These are phyloP conservation scores for Beverwykella pulmonaria DNA, from an alignment of 495 filamentous ascomycete genomes.

Conservation along the genomic window DNA sequence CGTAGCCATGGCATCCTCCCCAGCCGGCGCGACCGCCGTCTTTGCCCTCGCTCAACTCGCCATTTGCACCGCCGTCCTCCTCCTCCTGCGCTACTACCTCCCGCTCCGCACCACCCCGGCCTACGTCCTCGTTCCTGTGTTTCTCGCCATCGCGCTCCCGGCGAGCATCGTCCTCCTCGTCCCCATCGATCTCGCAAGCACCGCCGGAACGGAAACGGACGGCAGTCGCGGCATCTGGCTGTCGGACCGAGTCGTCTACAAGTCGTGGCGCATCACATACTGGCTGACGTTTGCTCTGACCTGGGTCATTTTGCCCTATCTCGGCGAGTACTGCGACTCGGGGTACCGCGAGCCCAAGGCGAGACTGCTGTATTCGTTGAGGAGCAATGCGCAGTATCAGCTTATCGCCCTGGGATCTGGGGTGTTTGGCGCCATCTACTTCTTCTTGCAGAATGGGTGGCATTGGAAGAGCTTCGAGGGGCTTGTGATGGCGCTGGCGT, in stretches of 20 bases:
- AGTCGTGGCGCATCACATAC: constrained; percentile 91
- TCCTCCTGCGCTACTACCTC: constrained; percentile 84
- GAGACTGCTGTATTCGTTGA: constrained; percentile 78
- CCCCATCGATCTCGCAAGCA: constrained; percentile 93
- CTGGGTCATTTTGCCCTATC: constrained; percentile 90
- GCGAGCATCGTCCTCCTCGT: constrained; percentile 93
- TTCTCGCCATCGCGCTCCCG: constrained; percentile 89
- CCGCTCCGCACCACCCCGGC: constrained; percentile 87
- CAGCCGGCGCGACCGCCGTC: constrained; percentile 72
- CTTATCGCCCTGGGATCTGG: constrained; percentile 73
- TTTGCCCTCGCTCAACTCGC: constrained; percentile 67
- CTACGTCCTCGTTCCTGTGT: constrained; percentile 88
- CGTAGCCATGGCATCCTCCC: constrained; percentile 43
- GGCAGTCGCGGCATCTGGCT: constrained; percentile 68
- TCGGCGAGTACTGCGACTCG: constrained; percentile 91
- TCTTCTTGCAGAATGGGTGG: constrained; percentile 78
- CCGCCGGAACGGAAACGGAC: constrained; percentile 66
- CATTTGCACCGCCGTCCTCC: constrained; percentile 74
- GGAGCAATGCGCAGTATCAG: constrained; percentile 85
- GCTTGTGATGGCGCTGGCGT: constrained; percentile 87
- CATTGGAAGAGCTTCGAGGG: constrained; percentile 67
- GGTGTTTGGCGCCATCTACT: constrained; percentile 74
- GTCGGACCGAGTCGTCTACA: constrained; percentile 68
- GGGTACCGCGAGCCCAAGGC: constrained; percentile 84
- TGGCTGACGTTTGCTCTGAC: constrained; percentile 96